Conservation (phyloP, 306 rosid species). For the Lathyrus tuberosus region DNA sequence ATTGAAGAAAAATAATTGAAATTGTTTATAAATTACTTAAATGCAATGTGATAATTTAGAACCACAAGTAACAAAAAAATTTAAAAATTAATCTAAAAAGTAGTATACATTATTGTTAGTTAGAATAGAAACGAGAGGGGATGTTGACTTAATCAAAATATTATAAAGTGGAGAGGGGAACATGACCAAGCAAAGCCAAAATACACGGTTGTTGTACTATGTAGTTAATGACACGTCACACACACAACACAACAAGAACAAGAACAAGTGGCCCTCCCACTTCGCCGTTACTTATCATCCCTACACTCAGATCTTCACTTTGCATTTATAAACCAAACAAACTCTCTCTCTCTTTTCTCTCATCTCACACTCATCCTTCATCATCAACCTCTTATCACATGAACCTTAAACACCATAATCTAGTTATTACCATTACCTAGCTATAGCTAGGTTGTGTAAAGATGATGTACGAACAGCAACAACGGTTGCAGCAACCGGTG, state of each 20-base stretch:
- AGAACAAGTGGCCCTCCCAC: background rate
- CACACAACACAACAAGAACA: background rate
- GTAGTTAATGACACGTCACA: background rate
- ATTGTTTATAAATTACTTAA: too few species aligned
- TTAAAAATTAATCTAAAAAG: too few species aligned
- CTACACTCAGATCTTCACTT: conserved; percentile 2
- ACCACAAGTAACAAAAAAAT: too few species aligned
- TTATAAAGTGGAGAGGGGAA: background rate
- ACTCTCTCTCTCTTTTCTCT: background rate
- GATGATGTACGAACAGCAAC: conserved; percentile 63
- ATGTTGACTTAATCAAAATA: conserved; percentile 23
- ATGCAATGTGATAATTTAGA: too few species aligned
- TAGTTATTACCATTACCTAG: too few species aligned
- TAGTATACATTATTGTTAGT: background rate
- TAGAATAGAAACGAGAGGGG: background rate
- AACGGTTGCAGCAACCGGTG: conserved; percentile 34
- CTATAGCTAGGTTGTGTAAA: background rate
- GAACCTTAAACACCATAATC: too few species aligned
- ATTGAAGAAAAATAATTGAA: too few species aligned
- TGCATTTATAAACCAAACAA: background rate
- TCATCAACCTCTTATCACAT: background rate
- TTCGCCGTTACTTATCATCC: background rate
- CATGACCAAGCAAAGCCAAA: background rate
- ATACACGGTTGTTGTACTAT: conserved; percentile 10
- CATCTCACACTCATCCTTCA: background rate